phyloP scores from a whole-genome alignment of 2,329 filamentous ascomycete genomes.

The Trichoderma arundinaceum region DNA sequence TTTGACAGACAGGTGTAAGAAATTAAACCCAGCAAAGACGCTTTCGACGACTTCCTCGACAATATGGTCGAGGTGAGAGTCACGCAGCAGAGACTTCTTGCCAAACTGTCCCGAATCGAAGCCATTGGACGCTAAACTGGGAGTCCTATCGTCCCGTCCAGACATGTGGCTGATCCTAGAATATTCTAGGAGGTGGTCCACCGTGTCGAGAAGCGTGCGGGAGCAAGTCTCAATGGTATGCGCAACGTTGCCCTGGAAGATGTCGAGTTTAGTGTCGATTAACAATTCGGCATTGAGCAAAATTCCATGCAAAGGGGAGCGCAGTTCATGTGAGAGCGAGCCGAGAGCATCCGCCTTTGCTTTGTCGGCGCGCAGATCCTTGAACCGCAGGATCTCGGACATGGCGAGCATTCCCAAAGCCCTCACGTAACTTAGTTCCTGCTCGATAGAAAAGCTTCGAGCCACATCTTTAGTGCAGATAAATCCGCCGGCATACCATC shows the following conservation, averaged over 20 bases:
- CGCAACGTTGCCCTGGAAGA: slow-evolving; percentile 53
- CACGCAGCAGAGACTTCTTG: slow-evolving; percentile 35
- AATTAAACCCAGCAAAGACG: slow-evolving; percentile 53
- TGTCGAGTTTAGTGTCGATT: slow-evolving; percentile 55
- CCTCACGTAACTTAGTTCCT: slow-evolving; percentile 57
- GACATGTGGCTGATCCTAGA: slow-evolving; percentile 58
- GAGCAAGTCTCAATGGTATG: slow-evolving; percentile 58
- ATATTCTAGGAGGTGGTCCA: slow-evolving; percentile 60
- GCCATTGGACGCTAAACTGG: neutral
- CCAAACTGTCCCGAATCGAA: slow-evolving; percentile 21
- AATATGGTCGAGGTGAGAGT: slow-evolving; percentile 48
- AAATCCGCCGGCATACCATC: slow-evolving; percentile 58
- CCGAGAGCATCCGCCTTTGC: slow-evolving; percentile 64
- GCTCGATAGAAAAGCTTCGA: slow-evolving; percentile 51
- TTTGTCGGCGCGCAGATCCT: slow-evolving; percentile 47
- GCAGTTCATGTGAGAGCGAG: slow-evolving; percentile 65
- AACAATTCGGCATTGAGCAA: slow-evolving; percentile 60
- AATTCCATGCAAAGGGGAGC: slow-evolving; percentile 66
- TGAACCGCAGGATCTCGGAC: slow-evolving; percentile 58
- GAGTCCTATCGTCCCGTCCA: slow-evolving; percentile 15
- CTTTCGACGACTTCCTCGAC: slow-evolving; percentile 56
- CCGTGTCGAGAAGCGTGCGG: slow-evolving; percentile 58
- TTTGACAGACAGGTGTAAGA: slow-evolving; percentile 39
- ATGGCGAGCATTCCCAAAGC: slow-evolving; percentile 62
- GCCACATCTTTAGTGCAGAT: slow-evolving; percentile 53